A percentile compares a stretch with the other conserved stretches of the same genome.
These are phyloP conservation scores for Pseudoturritis turrita DNA, from an alignment of 345 rosid genomes.

Conservation along the genomic window DNA sequence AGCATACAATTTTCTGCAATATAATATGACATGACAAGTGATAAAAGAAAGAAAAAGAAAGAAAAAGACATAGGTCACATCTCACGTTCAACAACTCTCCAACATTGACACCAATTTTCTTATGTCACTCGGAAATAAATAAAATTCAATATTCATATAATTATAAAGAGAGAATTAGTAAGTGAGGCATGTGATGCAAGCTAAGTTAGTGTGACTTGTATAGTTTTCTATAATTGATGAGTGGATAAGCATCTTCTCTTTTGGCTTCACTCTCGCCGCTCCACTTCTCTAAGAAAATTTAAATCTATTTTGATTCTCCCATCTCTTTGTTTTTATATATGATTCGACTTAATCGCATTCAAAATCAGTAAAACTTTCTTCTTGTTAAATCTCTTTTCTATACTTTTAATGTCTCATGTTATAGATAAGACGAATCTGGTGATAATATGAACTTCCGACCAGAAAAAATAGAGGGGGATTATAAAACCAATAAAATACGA, in stretches of 20 bases:
- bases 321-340: conserved; percentile 5
- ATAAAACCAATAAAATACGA: neutral
- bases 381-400: neutral
- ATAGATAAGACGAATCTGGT: conserved; percentile 4
- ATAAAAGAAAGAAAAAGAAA: conserved; percentile 6
- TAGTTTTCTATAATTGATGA: conserved; percentile 25
- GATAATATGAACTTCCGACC: neutral
- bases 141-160: conserved; percentile 14
- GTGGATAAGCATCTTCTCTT: conserved; percentile 32
- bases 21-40: conserved; percentile 30
- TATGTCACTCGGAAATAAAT: conserved; percentile 5
- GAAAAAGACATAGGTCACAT: conserved; percentile 29
- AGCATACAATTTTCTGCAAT: conserved; percentile 12
- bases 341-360: neutral
- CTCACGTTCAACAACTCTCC: conserved; percentile 33
- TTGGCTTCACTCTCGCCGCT: conserved; percentile 35
- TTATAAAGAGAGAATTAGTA: conserved; percentile 8
- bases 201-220: conserved; percentile 32
- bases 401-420: neutral
- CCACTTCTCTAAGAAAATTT: no score
- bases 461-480: neutral
- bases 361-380: neutral
- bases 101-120: conserved; percentile 26
- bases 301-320: neutral
- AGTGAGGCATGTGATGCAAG: conserved; percentile 34